Evolutionary conservation across 768 basidiomycete species (phyloP).

Genomic region (Serendipita sp.): DNA sequence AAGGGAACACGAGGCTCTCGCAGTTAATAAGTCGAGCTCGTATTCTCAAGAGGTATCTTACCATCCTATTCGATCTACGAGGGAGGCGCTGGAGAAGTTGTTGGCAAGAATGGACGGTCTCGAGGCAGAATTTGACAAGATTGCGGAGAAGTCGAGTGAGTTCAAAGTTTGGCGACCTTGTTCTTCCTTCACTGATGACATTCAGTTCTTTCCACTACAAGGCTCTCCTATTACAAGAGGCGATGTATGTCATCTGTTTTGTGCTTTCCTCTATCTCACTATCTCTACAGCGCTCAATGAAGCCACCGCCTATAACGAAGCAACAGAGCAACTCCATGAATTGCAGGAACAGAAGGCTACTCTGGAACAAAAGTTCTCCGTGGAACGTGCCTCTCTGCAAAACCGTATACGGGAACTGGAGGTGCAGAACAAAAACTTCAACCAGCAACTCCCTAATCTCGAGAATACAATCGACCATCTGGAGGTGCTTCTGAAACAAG

Average conservation of each 20-base stretch:
- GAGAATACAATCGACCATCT: constrained; percentile 9
- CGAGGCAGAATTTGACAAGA: constrained; percentile 66
- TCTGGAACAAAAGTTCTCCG: constrained; percentile 41
- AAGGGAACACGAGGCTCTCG: constrained; percentile 28
- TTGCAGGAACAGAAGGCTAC: constrained; percentile 39
- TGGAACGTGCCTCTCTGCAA: constrained; percentile 39
- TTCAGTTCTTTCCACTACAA: constrained; percentile 60
- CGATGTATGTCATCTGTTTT: constrained; percentile 37
- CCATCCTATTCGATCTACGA: constrained; percentile 45
- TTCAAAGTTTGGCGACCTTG: constrained; percentile 9
- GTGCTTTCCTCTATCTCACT: not conserved
- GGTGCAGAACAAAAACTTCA: constrained; percentile 25
- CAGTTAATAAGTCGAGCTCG: constrained; percentile 20
- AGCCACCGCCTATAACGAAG: constrained; percentile 44
- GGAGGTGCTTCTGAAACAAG: constrained; percentile 11
- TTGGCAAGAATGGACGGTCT: constrained; percentile 64
- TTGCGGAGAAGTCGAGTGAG: constrained; percentile 72
- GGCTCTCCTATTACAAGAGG: constrained; percentile 48
- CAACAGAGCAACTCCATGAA: constrained; percentile 48
- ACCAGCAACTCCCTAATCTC: constrained; percentile 15
- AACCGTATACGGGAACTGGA: constrained; percentile 41
- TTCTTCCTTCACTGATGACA: constrained; percentile 6
- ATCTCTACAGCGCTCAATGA: not conserved
- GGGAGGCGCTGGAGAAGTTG: constrained; percentile 46
- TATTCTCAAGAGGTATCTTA: constrained; percentile 17